Evolutionary conservation across 805 yeast species (phyloP).

Genomic region (Wickerhamiella qilinensis): DNA sequence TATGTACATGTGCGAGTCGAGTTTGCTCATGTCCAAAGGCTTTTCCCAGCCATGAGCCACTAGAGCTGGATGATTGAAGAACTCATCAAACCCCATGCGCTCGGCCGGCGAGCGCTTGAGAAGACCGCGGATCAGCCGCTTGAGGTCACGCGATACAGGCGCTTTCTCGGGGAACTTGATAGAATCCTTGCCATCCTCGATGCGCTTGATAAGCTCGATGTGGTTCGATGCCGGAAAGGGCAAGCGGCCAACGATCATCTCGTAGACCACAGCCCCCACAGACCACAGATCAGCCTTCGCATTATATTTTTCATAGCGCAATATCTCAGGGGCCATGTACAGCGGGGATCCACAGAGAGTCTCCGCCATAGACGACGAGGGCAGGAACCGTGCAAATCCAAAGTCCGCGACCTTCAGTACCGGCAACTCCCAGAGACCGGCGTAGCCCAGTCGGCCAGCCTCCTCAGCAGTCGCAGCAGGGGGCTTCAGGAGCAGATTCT

Average conservation of each 20-base stretch:
- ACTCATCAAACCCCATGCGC: constrained; percentile 76
- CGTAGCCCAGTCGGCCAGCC: constrained; percentile 40
- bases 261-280: constrained; percentile 90
- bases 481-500: constrained; percentile 63
- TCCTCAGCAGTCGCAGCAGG: constrained; percentile 52
- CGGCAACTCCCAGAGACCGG: constrained; percentile 81
- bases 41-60: constrained; percentile 34
- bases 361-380: constrained; percentile 87
- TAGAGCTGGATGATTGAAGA: constrained; percentile 40
- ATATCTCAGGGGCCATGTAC: constrained; percentile 97
- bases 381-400: constrained; percentile 91
- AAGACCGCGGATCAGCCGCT: constrained; percentile 54
- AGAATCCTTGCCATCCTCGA: constrained; percentile 64
- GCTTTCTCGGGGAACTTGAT: constrained; percentile 64
- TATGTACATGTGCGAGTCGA: constrained; percentile 68
- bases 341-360: constrained; percentile 95
- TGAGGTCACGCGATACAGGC: constrained; percentile 46
- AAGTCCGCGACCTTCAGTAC: constrained; percentile 89
- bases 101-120: constrained; percentile 74
- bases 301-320: constrained; percentile 85
- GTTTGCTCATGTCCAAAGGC: constrained; percentile 44
- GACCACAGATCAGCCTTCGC: constrained; percentile 98
- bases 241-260: constrained; percentile 92
- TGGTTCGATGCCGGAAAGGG: constrained; percentile 92
- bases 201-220: constrained; percentile 71